Percentiles rank a stretch among this genome's conserved stretches.
phyloP scores from a whole-genome alignment of 495 filamentous ascomycete genomes.

The Trichoderma virens region DNA sequence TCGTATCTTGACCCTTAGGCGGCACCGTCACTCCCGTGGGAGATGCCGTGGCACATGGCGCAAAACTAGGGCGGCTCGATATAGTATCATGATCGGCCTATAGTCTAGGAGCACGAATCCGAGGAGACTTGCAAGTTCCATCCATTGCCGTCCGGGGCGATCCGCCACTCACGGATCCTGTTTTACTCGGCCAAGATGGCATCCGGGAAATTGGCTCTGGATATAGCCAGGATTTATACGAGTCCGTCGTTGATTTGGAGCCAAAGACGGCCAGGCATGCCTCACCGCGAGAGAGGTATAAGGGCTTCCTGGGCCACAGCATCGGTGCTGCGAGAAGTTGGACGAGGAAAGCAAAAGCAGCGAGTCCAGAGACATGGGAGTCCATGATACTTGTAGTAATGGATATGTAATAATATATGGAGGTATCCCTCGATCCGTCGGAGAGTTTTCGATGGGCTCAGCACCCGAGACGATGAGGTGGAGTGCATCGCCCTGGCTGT shows the following conservation, averaged over 20 bases:
- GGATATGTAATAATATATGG: no score
- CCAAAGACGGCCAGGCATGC: background rate
- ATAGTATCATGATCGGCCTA: background rate
- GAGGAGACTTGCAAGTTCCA: background rate
- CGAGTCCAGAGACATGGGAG: background rate
- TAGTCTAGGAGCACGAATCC: background rate
- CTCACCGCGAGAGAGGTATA: background rate
- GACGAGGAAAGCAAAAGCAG: background rate
- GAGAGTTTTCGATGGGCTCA: background rate
- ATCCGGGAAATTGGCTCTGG: no score
- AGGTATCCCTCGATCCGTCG: background rate
- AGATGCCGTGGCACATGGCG: background rate
- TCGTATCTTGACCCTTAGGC: background rate
- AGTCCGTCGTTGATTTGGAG: background rate
- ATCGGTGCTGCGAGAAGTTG: conserved; percentile 1
- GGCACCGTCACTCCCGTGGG: background rate
- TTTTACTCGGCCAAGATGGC: background rate
- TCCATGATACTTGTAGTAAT: no score
- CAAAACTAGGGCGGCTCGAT: background rate
- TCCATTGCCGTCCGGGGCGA: background rate
- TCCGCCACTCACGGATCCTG: background rate
- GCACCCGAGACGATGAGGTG: background rate
- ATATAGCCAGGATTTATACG: no score
- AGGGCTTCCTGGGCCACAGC: background rate
- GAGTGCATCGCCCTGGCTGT: background rate